Evolutionary conservation across 2,329 filamentous ascomycete genomes (phyloP).

Genomic region (Paecilomyces niveus): DNA sequence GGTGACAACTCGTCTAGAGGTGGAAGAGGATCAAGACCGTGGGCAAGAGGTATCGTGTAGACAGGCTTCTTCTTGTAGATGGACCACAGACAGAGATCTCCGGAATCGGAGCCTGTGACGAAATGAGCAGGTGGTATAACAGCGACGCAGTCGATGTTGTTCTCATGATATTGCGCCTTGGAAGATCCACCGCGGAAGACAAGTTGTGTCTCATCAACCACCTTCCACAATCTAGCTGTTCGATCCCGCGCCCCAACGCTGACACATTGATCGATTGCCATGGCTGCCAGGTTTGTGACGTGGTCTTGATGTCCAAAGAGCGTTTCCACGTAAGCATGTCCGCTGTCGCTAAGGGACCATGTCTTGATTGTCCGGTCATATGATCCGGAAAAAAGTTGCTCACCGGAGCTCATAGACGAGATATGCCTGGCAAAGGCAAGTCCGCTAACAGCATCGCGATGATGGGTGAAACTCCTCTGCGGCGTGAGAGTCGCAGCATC

Average conservation of each 20-base stretch:
- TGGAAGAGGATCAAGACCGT: slow-evolving; percentile 72
- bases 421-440: slow-evolving; percentile 79
- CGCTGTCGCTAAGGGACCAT: slow-evolving; percentile 71
- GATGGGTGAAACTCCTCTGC: slow-evolving; percentile 79
- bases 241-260: slow-evolving; percentile 86
- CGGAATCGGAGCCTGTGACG: slow-evolving; percentile 89
- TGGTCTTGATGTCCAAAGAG: slow-evolving; percentile 93
- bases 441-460: slow-evolving; percentile 79
- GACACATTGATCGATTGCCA: slow-evolving; percentile 80
- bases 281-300: slow-evolving; percentile 73
- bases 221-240: slow-evolving; percentile 91
- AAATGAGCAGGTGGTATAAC: slow-evolving; percentile 89
- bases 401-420: slow-evolving; percentile 46
- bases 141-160: slow-evolving; percentile 84
- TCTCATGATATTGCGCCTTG: slow-evolving; percentile 55
- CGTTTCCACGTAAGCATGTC: slow-evolving; percentile 89
- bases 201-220: slow-evolving; percentile 88
- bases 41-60: slow-evolving; percentile 69
- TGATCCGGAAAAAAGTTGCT: slow-evolving; percentile 86
- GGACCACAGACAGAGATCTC: slow-evolving; percentile 78
- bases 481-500: slow-evolving; percentile 72
- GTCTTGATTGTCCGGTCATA: slow-evolving; percentile 92
- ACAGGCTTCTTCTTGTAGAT: slow-evolving; percentile 92
- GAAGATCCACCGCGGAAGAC: slow-evolving; percentile 76
- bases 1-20: slow-evolving; percentile 63